Conservation (phyloP, 768 basidiomycete genomes). For the Daedaleopsis nitida region DNA sequence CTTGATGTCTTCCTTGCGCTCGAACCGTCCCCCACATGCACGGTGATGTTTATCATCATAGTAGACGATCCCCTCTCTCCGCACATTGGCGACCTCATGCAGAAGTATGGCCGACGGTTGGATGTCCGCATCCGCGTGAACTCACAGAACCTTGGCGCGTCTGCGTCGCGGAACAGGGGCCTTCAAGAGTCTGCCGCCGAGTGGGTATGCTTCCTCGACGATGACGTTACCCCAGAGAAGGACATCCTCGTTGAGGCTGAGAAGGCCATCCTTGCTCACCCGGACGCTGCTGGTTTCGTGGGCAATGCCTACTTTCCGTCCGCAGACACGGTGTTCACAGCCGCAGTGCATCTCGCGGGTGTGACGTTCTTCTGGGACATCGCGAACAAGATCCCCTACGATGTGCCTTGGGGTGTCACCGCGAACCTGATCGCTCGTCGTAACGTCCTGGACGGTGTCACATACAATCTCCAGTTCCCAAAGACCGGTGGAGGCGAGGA, state of each 20-base stretch:
- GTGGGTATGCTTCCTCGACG: slow-evolving; percentile 63
- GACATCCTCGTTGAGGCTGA: slow-evolving; percentile 50
- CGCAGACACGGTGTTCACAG: slow-evolving; percentile 50
- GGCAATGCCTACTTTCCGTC: slow-evolving; percentile 52
- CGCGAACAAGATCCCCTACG: slow-evolving; percentile 43
- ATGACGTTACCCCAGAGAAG: slow-evolving; percentile 48
- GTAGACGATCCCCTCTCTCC: slow-evolving; percentile 55
- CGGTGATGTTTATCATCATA: slow-evolving; percentile 59
- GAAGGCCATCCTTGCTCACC: slow-evolving; percentile 46
- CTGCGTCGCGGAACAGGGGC: slow-evolving; percentile 57
- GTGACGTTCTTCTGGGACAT: slow-evolving; percentile 68
- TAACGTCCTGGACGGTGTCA: slow-evolving; percentile 45
- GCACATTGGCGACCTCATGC: slow-evolving; percentile 38
- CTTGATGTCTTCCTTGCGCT: slow-evolving; percentile 49
- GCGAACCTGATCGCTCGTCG: slow-evolving; percentile 58
- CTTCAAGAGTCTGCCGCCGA: slow-evolving; percentile 56
- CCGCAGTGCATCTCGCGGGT: slow-evolving; percentile 56
- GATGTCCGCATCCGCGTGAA: slow-evolving; percentile 60
- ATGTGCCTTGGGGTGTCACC: slow-evolving; percentile 63
- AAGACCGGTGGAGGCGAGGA: slow-evolving; percentile 70
- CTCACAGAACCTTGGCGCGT: slow-evolving; percentile 48
- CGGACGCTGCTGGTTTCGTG: slow-evolving; percentile 54
- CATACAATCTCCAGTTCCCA: slow-evolving; percentile 50
- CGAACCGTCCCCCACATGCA: slow-evolving; percentile 42
- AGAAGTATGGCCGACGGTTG: slow-evolving; percentile 42